These are phyloP conservation scores for Adansonia rubrostipa DNA, from an alignment of 441 rosid species.

Conservation along the genomic window DNA sequence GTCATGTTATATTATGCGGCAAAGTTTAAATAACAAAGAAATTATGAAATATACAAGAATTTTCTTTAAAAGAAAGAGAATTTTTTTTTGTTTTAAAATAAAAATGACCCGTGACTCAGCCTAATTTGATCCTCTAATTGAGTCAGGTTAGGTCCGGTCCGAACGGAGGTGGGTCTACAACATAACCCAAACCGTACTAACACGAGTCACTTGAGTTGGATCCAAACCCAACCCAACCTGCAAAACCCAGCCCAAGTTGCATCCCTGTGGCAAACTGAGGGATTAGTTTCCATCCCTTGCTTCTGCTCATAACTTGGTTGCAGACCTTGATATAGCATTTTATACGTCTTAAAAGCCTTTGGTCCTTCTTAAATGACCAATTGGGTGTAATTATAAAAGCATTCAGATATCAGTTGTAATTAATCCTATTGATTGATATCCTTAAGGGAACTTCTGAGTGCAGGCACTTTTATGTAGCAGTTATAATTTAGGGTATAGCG, in stretches of 20 bases:
- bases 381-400: background rate
- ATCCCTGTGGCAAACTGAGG: no score
- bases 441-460: background rate
- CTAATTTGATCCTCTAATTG: background rate
- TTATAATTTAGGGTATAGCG: background rate
- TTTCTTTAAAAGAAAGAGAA: background rate
- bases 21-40: background rate
- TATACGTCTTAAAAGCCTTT: background rate
- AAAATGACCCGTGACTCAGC: background rate
- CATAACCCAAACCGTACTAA: no score
- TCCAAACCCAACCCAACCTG: no score
- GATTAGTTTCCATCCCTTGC: background rate
- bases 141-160: no score
- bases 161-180: no score
- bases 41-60: background rate
- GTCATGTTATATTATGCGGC: background rate
- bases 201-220: no score
- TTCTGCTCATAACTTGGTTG: background rate
- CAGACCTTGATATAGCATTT: background rate
- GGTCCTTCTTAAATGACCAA: background rate
- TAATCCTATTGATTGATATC: background rate
- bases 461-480: background rate
- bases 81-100: no score
- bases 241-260: no score
- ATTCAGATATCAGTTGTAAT: background rate